Evolutionary conservation across 2,329 filamentous ascomycete species (phyloP), one percentile per base, ranked within the genome.

Genomic region (Phoma sp.): DNA sequence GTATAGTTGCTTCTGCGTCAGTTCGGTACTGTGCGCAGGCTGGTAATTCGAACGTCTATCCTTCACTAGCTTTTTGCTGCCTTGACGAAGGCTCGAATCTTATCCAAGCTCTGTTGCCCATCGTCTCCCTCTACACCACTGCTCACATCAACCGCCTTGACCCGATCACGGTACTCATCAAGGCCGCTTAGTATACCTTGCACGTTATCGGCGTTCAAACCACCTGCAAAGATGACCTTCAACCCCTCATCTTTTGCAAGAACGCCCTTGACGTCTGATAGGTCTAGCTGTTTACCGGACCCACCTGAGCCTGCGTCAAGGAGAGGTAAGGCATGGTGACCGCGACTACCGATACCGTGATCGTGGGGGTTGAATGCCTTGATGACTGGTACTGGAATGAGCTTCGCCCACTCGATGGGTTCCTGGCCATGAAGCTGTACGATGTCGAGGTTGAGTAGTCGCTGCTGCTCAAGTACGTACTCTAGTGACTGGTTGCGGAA

Each of bases 401-500:
- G 77, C 38, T 78, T 84, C 1, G 93, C 88, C 93, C 93, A 99
- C 73, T 99, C 95, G 4, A 97, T 68, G 2, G 95, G 93, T 72
- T 99, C 96, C 39, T 88, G 84, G 7, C 95, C 96, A 70, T 99
- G 95, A 2, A 99, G 84, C 72, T 99, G 95, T 6, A 99, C 91
- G 47, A 96, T 79, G 71, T 99, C 95, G 36, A 99, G 84, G 38
- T 83, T 81, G 61, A 96, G 87, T 11, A 87, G 80, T 60, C 85
- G 85, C 65, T 96, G 90, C 72, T 93, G 86, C 59, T 87, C 84
- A 43, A 98, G 80, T 6, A 99, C 82, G 64, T 96, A 92, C 29
- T 86, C 84, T 9, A 99, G 81, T 0, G 93, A 86, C 70, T 98
- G 93, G 73, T 97, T 90, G 66, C 91, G 89, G 79, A 99, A 99